phyloP scores from a whole-genome alignment of 2,329 filamentous ascomycete genomes.

The Pyrenophora tritici-repentis region DNA sequence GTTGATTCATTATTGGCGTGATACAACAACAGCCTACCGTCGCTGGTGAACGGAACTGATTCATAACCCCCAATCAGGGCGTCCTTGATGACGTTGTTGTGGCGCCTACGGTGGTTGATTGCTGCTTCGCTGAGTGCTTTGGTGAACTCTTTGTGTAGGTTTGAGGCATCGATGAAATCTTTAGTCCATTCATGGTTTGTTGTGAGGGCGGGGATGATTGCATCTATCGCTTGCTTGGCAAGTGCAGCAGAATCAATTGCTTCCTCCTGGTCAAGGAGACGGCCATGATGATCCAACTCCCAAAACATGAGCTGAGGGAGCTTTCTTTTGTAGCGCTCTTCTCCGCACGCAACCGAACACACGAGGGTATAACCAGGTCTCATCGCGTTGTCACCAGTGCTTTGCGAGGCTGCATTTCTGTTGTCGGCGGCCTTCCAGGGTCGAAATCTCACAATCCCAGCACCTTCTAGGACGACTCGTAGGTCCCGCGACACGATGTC shows the following conservation, averaged over 20 bases:
- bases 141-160: slow-evolving; percentile 27
- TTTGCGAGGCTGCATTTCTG: not conserved
- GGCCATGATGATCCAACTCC: slow-evolving; percentile 36
- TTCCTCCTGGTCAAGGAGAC: slow-evolving; percentile 35
- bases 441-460: slow-evolving; percentile 22
- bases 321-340: not conserved
- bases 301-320: slow-evolving; percentile 28
- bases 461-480: slow-evolving; percentile 31
- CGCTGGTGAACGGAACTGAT: slow-evolving; percentile 23
- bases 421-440: slow-evolving; percentile 1
- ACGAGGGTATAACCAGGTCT: slow-evolving; percentile 29
- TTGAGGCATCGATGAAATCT: slow-evolving; percentile 28
- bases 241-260: slow-evolving; percentile 26
- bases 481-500: slow-evolving; percentile 29
- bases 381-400: not conserved
- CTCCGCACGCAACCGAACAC: slow-evolving; percentile 16
- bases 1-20: slow-evolving; percentile 16
- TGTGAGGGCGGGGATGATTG: slow-evolving; percentile 31
- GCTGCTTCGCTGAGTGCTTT: slow-evolving; percentile 23
- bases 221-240: slow-evolving; percentile 33
- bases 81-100: slow-evolving; percentile 26
- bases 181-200: slow-evolving; percentile 34
- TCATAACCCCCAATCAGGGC: slow-evolving; percentile 18
- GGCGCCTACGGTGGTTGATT: slow-evolving; percentile 27
- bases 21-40: slow-evolving; percentile 28